Conservation (phyloP, 768 basidiomycete genomes). For the Boletellus ananiceps region DNA sequence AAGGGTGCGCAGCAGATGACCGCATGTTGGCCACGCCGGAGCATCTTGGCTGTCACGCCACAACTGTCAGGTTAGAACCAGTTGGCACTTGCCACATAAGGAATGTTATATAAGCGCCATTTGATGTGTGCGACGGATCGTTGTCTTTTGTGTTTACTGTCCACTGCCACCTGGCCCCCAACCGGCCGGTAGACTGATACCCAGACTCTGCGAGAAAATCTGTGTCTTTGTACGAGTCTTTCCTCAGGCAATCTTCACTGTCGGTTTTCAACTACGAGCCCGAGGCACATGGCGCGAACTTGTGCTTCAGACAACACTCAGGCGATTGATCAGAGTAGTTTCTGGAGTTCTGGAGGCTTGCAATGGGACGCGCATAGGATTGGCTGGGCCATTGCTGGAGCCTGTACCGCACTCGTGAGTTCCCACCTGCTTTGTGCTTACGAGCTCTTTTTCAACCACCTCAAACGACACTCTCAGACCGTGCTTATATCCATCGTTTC, state of each 20-base stretch:
- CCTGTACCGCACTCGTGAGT: constrained; percentile 52
- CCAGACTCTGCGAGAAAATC: constrained; percentile 1
- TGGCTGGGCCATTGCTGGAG: constrained; percentile 71
- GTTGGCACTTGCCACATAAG: background rate
- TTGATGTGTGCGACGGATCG: too few relatives aligned
- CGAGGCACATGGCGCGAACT: constrained; percentile 17
- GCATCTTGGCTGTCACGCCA: too few relatives aligned
- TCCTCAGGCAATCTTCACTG: background rate
- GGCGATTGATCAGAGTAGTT: constrained; percentile 52
- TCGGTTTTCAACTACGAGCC: background rate
- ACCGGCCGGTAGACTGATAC: constrained; percentile 8
- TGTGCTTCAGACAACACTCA: constrained; percentile 52
- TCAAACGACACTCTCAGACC: constrained; percentile 39
- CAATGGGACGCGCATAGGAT: constrained; percentile 63
- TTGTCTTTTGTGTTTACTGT: background rate
- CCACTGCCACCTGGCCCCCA: background rate
- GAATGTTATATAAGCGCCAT: constrained; percentile 2
- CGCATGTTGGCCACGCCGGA: too few relatives aligned
- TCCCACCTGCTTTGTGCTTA: background rate
- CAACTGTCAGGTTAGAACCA: too few relatives aligned
- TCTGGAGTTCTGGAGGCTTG: constrained; percentile 52
- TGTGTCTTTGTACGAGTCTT: constrained; percentile 6
- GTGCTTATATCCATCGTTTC: constrained; percentile 54
- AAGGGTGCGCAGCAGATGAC: too few relatives aligned
- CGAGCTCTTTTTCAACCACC: background rate